Conservation (phyloP, 441 rosid genomes). For the Erysimum cheiri region DNA sequence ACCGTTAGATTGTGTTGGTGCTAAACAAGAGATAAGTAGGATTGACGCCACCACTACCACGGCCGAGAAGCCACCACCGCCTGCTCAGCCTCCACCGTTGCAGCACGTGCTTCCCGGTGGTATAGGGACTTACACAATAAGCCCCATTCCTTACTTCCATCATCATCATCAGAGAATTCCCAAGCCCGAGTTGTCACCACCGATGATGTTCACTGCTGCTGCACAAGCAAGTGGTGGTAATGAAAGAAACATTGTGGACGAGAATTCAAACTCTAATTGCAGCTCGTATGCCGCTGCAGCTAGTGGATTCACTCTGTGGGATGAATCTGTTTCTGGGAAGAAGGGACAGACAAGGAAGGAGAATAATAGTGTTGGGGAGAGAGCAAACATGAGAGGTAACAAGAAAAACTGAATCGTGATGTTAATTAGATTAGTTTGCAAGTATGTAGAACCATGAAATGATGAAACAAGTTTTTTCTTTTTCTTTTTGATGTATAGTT, state of each 20-base stretch:
- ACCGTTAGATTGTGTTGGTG: conserved; percentile 64
- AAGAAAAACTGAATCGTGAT: neutral
- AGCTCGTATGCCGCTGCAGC: conserved; percentile 55
- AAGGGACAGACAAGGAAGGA: conserved; percentile 98
- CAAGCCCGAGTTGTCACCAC: conserved; percentile 65
- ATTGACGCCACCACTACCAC: conserved; percentile 38
- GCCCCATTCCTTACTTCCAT: conserved; percentile 67
- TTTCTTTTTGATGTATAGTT: conserved; percentile 21
- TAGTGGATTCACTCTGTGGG: conserved; percentile 77
- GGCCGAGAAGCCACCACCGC: conserved; percentile 62
- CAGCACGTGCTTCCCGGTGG: conserved; percentile 89
- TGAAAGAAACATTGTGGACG: conserved; percentile 60
- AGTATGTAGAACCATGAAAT: conserved; percentile 10
- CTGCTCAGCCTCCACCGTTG: conserved; percentile 58
- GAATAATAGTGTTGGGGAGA: conserved; percentile 53
- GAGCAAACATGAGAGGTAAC: conserved; percentile 64
- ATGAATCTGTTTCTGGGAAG: conserved; percentile 64
- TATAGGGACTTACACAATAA: conserved; percentile 82
- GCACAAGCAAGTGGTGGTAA: conserved; percentile 52
- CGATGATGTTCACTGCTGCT: conserved; percentile 46
- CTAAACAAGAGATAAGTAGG: conserved; percentile 58
- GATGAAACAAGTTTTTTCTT: neutral
- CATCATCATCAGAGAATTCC: conserved; percentile 56
- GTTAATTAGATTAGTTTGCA: neutral
- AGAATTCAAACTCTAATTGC: conserved; percentile 62